Evolutionary conservation across 176 grass and related monocot species (phyloP).

Genomic region (Typha latifolia): DNA sequence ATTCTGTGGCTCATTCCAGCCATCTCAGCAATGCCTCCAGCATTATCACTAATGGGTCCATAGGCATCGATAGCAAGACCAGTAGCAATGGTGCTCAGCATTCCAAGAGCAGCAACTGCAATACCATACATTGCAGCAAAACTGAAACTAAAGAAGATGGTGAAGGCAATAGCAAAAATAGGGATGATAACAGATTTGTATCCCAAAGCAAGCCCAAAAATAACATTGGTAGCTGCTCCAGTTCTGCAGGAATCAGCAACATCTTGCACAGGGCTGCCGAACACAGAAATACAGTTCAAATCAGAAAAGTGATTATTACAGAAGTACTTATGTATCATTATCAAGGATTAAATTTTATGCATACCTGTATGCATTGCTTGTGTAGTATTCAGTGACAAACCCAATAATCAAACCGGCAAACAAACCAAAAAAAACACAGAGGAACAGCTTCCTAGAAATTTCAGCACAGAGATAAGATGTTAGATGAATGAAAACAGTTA

Average conservation of each 20-base stretch:
- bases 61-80: conserved; percentile 95
- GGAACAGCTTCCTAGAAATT: conserved; percentile 63
- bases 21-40: conserved; percentile 97
- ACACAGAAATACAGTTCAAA: neutral
- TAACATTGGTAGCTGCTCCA: too few relatives aligned
- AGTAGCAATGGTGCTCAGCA: conserved; percentile 90
- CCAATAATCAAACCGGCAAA: conserved; percentile 87
- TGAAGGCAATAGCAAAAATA: too few relatives aligned
- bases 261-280: too few relatives aligned
- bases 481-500: neutral
- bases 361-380: conserved; percentile 92
- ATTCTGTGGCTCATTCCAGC: conserved; percentile 95
- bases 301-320: too few relatives aligned
- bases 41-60: conserved; percentile 88
- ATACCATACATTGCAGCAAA: conserved; percentile 88
- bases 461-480: neutral
- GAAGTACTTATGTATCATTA: too few relatives aligned
- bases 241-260: too few relatives aligned
- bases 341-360: conserved; percentile 4
- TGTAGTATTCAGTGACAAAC: conserved; percentile 91
- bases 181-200: too few relatives aligned
- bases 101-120: conserved; percentile 90
- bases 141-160: conserved; percentile 86
- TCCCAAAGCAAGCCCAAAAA: too few relatives aligned
- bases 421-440: conserved; percentile 85